Base-by-base conservation (phyloP, 2,329 filamentous ascomycete species). In the Teratosphaeria nubilosa region DNA sequence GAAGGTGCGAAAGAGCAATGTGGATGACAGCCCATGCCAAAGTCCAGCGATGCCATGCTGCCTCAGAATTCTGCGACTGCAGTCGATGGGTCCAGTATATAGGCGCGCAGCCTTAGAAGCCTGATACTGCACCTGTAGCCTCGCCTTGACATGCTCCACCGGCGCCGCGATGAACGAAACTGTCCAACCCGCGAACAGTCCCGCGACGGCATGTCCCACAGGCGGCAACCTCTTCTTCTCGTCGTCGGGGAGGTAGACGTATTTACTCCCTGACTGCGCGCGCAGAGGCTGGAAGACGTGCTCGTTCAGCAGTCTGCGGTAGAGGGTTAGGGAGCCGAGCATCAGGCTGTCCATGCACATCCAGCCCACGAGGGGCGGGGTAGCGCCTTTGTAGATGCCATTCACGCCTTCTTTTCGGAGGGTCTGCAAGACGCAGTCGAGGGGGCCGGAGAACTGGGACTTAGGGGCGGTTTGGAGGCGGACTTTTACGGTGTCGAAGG, bases 261-360 rank as follows among this genome's bases (percentile, higher is more conserved):
- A 57, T 10, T 61, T 57, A 48, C 63, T 59, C 45, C 54, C 61
- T 2, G 61, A 62, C 25, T 62, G 60, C 22, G 65, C 63, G 54
- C 65, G 63, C 30, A 68, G 59, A 76, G 83, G 65, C 80, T 81
- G 70, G 75, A 94, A 96, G 67, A 96, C 76, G 65, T 90, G 82
- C 69, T 94, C 86, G 63, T 88, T 86, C 16, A 97, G 78, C 52
- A 96, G 74, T 53, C 89, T 86, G 41, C 92, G 88, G 77, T 97
- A 97, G 54, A 95, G 82, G 25, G 88, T 95, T 64, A 99, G 78
- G 20, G 89, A 95, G 50, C 94, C 94, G 34, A 97, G 82, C 91
- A 97, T 96, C 77, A 87, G 72, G 57, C 81, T 85, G 77, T 99
- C 94, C 92, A 97, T 97, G 69, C 95, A 90, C 88, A 97, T 96